phyloP scores from a whole-genome alignment of 805 yeast species.

The Monosporozyma aerobia region DNA sequence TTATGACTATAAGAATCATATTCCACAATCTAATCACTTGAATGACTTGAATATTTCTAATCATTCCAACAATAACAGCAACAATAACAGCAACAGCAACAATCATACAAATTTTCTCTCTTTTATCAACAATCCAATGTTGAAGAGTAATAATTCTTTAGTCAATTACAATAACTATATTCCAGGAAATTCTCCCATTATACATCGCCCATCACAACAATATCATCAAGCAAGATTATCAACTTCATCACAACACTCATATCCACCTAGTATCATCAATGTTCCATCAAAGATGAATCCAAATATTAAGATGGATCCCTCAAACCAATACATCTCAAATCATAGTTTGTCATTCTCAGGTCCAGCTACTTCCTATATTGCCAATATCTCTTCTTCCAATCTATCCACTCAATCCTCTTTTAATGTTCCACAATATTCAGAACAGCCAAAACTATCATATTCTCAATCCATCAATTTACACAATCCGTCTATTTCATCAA shows the following conservation, averaged over 20 bases:
- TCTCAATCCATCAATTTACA: not conserved
- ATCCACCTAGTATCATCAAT: not conserved
- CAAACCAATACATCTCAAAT: not conserved
- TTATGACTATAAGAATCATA: not conserved
- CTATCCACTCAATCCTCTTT: not conserved
- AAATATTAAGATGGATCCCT: not conserved
- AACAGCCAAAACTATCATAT: not conserved
- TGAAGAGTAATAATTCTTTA: not conserved
- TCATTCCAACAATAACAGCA: slow-evolving; percentile 3
- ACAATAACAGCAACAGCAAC: not conserved
- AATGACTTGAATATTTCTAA: not conserved
- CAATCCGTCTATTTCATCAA: not conserved
- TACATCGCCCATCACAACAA: slow-evolving; percentile 5
- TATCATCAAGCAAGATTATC: slow-evolving; percentile 6
- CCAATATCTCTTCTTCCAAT: not conserved
- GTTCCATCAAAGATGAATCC: not conserved
- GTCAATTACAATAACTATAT: slow-evolving; percentile 1
- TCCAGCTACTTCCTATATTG: not conserved
- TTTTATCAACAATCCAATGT: not conserved
- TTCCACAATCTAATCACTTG: not conserved
- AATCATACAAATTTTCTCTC: not conserved
- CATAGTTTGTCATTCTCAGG: not conserved
- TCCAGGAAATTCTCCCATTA: not conserved
- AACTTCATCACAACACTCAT: slow-evolving; percentile 4
- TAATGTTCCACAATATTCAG: not conserved